Conservation (phyloP, 345 rosid genomes). For the Hibiscus trionum region DNA sequence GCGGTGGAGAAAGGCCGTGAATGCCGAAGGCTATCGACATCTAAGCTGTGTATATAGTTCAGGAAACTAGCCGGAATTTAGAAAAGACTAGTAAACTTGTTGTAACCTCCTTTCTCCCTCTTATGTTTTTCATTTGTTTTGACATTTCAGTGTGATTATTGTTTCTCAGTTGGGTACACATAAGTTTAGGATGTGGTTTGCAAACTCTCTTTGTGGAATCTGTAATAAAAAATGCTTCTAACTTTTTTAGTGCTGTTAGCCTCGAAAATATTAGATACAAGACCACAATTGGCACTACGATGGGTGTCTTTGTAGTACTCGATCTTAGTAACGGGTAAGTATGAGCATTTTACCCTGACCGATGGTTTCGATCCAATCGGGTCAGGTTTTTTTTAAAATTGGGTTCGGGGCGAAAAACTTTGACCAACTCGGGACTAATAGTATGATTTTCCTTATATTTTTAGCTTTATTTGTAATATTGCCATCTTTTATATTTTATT, state of each 20-base stretch:
- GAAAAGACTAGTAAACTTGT: constrained; percentile 4
- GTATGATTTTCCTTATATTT: too few relatives aligned
- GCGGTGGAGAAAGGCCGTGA: constrained; percentile 19
- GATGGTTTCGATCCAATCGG: too few relatives aligned
- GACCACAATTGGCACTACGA: neutral
- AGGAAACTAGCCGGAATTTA: constrained; percentile 16
- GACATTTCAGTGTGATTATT: neutral
- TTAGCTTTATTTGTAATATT: too few relatives aligned
- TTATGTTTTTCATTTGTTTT: constrained; percentile 1
- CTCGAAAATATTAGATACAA: neutral
- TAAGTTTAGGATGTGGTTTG: neutral
- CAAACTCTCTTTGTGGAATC: neutral
- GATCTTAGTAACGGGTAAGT: too few relatives aligned
- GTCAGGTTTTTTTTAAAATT: too few relatives aligned
- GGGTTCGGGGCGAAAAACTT: too few relatives aligned
- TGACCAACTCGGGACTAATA: neutral
- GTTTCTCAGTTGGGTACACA: neutral
- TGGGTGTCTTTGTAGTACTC: too few relatives aligned
- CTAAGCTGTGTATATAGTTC: constrained; percentile 23
- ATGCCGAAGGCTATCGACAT: constrained; percentile 13
- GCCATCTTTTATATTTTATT: too few relatives aligned
- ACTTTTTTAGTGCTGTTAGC: neutral
- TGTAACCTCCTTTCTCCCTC: neutral
- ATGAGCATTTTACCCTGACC: too few relatives aligned
- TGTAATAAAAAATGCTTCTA: neutral